Conservation (phyloP, 352 stramenopile species). For the Globisporangium carolinianum region DNA sequence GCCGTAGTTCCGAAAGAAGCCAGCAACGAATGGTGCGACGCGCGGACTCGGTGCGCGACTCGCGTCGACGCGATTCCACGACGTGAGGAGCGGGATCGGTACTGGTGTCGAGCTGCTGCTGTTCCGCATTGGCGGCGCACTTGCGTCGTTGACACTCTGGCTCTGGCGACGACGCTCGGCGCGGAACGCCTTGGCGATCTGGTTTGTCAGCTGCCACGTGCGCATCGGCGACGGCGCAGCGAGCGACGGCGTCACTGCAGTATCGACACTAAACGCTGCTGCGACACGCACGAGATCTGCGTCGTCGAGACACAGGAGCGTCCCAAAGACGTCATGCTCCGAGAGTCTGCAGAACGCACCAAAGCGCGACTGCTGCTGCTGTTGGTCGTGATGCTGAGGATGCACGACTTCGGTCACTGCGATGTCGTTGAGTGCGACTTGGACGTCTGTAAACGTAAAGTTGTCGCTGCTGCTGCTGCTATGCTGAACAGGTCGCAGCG, state of each 20-base stretch:
- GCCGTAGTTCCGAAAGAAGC: slow-evolving; percentile 46
- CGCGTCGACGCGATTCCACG: slow-evolving; percentile 9
- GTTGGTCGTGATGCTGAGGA: slow-evolving; percentile 1
- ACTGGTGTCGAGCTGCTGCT: background rate
- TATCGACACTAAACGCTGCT: slow-evolving; percentile 11
- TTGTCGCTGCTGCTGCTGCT: background rate
- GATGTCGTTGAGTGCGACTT: slow-evolving; percentile 28
- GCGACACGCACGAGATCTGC: slow-evolving; percentile 26
- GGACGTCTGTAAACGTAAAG: slow-evolving; percentile 31
- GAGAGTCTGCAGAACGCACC: slow-evolving; percentile 33
- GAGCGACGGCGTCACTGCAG: background rate
- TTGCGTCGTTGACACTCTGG: background rate
- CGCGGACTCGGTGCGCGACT: slow-evolving; percentile 12
- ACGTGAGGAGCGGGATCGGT: slow-evolving; percentile 30
- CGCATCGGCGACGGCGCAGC: slow-evolving; percentile 30
- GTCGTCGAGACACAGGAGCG: slow-evolving; percentile 44
- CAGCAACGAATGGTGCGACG: slow-evolving; percentile 25
- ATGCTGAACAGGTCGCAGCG: background rate
- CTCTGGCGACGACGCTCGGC: background rate
- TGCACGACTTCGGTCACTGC: slow-evolving; percentile 24
- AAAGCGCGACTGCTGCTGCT: slow-evolving; percentile 15
- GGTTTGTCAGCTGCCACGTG: slow-evolving; percentile 47
- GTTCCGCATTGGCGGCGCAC: no score
- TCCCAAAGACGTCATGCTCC: slow-evolving; percentile 30
- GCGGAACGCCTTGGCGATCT: slow-evolving; percentile 35